Conservation (phyloP, 352 stramenopile species). For the Phytophthora lateralis region DNA sequence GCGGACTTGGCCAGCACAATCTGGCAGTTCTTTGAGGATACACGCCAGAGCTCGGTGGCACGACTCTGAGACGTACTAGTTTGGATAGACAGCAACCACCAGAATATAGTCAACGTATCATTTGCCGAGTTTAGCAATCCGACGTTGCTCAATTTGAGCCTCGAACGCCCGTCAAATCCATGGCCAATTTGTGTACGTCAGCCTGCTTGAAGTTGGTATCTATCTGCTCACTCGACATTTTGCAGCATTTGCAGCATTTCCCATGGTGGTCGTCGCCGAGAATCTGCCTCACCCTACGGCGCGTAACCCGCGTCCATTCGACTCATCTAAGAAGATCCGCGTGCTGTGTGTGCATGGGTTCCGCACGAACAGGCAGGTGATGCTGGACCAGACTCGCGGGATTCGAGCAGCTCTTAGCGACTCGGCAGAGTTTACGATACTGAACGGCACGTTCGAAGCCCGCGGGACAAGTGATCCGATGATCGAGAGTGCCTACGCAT, state of each 20-base stretch:
- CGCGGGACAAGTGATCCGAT: slow-evolving; percentile 36
- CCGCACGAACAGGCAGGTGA: slow-evolving; percentile 55
- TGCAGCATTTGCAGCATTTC: slow-evolving; percentile 10
- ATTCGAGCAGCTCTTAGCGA: slow-evolving; percentile 39
- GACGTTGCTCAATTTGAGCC: too few species aligned
- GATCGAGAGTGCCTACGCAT: slow-evolving; percentile 39
- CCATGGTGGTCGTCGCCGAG: slow-evolving; percentile 20
- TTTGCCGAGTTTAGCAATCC: slow-evolving; percentile 11
- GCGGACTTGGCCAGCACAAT: slow-evolving; percentile 44
- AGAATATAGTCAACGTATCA: slow-evolving; percentile 18
- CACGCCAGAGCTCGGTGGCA: slow-evolving; percentile 32
- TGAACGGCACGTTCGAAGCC: slow-evolving; percentile 51
- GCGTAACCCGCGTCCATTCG: slow-evolving; percentile 12
- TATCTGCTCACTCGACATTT: slow-evolving; percentile 34
- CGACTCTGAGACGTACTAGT: slow-evolving; percentile 24
- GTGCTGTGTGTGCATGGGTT: slow-evolving; percentile 63
- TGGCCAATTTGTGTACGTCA: slow-evolving; percentile 23
- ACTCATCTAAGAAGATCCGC: slow-evolving; percentile 35
- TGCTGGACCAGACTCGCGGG: slow-evolving; percentile 48
- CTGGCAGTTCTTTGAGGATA: slow-evolving; percentile 52
- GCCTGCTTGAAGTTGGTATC: slow-evolving; percentile 37
- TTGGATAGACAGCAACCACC: slow-evolving; percentile 20
- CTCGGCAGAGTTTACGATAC: slow-evolving; percentile 44
- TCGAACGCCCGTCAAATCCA: background rate
- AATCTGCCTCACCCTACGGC: slow-evolving; percentile 25